A percentile compares a stretch with the other conserved stretches of the same genome.
Conservation (phyloP, 2,329 filamentous ascomycete genomes). For the Didymella lethalis region DNA sequence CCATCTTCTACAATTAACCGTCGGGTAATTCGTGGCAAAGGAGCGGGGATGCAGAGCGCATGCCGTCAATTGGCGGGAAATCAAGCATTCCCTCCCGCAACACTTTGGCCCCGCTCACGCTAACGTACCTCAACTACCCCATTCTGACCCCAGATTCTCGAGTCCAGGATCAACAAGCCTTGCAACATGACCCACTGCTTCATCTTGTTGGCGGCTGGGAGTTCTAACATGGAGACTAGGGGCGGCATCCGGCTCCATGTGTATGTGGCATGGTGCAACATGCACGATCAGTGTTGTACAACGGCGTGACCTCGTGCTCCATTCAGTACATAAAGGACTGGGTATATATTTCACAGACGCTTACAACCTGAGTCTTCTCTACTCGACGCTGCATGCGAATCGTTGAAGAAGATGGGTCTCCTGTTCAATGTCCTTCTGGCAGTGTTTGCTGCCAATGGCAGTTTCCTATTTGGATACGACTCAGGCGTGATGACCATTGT, state of each 20-base stretch:
- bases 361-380: background rate
- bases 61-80: conserved; percentile 36
- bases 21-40: conserved; percentile 9
- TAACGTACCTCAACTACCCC: conserved; percentile 31
- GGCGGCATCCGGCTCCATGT: conserved; percentile 31
- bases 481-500: conserved; percentile 58
- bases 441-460: conserved; percentile 55
- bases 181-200: conserved; percentile 15
- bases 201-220: conserved; percentile 2
- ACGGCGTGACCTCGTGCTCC: conserved; percentile 9
- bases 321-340: conserved; percentile 6
- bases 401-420: conserved; percentile 48
- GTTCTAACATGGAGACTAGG: conserved; percentile 35
- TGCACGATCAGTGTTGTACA: conserved; percentile 24
- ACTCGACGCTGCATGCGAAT: background rate
- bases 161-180: conserved; percentile 24
- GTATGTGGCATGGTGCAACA: conserved; percentile 19
- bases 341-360: background rate
- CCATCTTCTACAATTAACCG: conserved; percentile 8
- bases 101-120: conserved; percentile 27
- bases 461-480: conserved; percentile 51
- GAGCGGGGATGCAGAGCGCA: conserved; percentile 6
- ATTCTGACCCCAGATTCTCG: conserved; percentile 27
- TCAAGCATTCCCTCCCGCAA: conserved; percentile 20
- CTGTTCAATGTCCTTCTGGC: conserved; percentile 54